Conservation (phyloP, 164 flowering plant species). For the Amborella trichopoda region DNA sequence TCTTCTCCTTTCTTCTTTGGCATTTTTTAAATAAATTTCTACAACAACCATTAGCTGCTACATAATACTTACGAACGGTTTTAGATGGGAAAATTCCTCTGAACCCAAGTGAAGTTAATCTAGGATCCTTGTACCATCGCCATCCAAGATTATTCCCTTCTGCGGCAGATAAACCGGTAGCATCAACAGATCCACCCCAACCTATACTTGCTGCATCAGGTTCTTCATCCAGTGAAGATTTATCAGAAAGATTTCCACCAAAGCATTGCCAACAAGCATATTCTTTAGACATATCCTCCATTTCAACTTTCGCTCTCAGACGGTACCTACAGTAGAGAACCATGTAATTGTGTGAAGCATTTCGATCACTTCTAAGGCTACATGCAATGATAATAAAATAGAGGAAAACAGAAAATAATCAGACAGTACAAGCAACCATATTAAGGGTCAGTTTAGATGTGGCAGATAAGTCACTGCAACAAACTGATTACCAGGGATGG, state of each 20-base stretch:
- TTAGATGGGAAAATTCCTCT: constrained; percentile 78
- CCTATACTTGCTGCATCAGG: constrained; percentile 71
- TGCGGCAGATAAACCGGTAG: constrained; percentile 43
- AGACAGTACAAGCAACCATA: too few species aligned
- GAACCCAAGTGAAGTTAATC: constrained; percentile 73
- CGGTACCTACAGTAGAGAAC: constrained; percentile 62
- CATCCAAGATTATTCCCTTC: constrained; percentile 50
- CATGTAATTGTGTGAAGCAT: too few species aligned
- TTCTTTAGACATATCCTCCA: constrained; percentile 58
- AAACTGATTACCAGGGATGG: too few species aligned
- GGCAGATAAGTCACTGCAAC: too few species aligned
- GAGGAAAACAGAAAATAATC: too few species aligned
- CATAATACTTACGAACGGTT: constrained; percentile 63
- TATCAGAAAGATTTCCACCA: constrained; percentile 35
- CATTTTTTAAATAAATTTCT: too few species aligned
- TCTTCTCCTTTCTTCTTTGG: too few species aligned
- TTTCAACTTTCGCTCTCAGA: constrained; percentile 85
- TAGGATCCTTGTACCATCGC: constrained; percentile 89
- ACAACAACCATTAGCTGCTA: too few species aligned
- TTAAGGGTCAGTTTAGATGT: too few species aligned
- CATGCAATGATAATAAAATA: too few species aligned
- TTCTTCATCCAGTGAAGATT: constrained; percentile 39
- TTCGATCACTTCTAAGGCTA: too few species aligned
- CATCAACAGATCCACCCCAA: constrained; percentile 56
- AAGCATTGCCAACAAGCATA: constrained; percentile 89